Evolutionary conservation across 352 stramenopile species (phyloP).

Genomic region (Phytophthora vignae): DNA sequence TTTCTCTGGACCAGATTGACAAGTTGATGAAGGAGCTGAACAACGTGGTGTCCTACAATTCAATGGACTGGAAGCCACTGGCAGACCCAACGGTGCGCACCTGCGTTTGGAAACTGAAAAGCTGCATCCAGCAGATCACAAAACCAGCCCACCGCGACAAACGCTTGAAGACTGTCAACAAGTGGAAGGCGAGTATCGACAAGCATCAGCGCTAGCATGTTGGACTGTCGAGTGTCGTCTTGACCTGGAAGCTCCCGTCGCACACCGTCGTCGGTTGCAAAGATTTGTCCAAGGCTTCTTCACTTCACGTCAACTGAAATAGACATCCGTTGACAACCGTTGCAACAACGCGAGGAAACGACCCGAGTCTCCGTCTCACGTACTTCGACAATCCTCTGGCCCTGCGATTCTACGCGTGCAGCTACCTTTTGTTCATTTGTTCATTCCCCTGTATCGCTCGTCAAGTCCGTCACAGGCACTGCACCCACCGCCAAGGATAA

Average conservation of each 20-base stretch:
- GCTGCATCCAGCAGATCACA: slow-evolving; percentile 31
- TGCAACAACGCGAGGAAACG: not conserved
- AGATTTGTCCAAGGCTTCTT: not conserved
- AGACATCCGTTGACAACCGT: slow-evolving; percentile 2
- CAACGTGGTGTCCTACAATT: slow-evolving; percentile 18
- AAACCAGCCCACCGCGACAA: slow-evolving; percentile 25
- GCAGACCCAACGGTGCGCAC: slow-evolving; percentile 6
- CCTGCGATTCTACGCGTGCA: not conserved
- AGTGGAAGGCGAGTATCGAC: slow-evolving; percentile 7
- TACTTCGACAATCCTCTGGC: not conserved
- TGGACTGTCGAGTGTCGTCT: not conserved
- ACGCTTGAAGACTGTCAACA: slow-evolving; percentile 27
- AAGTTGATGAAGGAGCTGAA: slow-evolving; percentile 23
- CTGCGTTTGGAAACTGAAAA: slow-evolving; percentile 29
- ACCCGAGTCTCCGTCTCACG: not conserved
- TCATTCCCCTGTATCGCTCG: not conserved
- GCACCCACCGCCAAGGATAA: not conserved
- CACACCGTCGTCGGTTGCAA: not conserved
- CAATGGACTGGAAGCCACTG: slow-evolving; percentile 24
- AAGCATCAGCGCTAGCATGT: slow-evolving; percentile 1
- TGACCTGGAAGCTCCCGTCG: too few relatives aligned
- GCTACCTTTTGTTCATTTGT: not conserved
- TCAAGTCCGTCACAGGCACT: not conserved
- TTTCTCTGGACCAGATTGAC: slow-evolving; percentile 41
- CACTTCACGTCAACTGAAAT: slow-evolving; percentile 21